Conservation (phyloP, 768 basidiomycete species). For the Strobilomyces confusus region DNA sequence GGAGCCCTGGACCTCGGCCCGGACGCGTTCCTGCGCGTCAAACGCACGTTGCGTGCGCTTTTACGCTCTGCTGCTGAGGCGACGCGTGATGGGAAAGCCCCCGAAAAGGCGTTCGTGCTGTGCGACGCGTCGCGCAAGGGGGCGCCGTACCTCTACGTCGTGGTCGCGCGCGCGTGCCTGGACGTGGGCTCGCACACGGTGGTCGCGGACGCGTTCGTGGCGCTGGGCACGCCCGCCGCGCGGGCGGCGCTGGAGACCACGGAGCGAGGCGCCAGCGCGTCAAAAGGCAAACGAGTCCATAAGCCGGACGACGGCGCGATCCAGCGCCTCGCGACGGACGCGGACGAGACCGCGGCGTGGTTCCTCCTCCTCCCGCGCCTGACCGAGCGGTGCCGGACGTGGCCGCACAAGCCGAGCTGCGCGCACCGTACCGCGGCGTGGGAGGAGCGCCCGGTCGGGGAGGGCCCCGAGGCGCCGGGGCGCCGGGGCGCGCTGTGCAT, state of each 20-base stretch:
- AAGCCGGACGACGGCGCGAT: slow-evolving; percentile 1
- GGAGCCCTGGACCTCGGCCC: background rate
- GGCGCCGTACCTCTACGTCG: slow-evolving; percentile 37
- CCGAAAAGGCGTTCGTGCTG: slow-evolving; percentile 16
- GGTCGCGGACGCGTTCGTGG: slow-evolving; percentile 45
- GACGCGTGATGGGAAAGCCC: background rate
- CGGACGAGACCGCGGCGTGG: slow-evolving; percentile 36
- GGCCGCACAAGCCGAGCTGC: slow-evolving; percentile 45
- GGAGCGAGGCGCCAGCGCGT: too few species aligned
- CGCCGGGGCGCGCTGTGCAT: slow-evolving; percentile 7
- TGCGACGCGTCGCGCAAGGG: slow-evolving; percentile 2
- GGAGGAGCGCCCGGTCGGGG: background rate
- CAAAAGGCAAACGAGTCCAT: background rate
- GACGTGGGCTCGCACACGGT: slow-evolving; percentile 43
- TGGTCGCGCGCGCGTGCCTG: slow-evolving; percentile 42
- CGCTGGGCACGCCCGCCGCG: slow-evolving; percentile 27
- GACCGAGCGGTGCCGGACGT: slow-evolving; percentile 53
- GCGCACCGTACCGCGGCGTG: slow-evolving; percentile 22
- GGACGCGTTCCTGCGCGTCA: slow-evolving; percentile 28
- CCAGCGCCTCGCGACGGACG: slow-evolving; percentile 5
- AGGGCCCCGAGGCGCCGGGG: slow-evolving; percentile 32
- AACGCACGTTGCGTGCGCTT: slow-evolving; percentile 28
- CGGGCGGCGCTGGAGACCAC: background rate
- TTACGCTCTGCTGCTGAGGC: slow-evolving; percentile 18
- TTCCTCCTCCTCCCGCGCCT: slow-evolving; percentile 47